Evolutionary conservation across 2,329 filamentous ascomycete genomes (phyloP).

Genomic region (Ophiocordyceps camponoti-saundersi): DNA sequence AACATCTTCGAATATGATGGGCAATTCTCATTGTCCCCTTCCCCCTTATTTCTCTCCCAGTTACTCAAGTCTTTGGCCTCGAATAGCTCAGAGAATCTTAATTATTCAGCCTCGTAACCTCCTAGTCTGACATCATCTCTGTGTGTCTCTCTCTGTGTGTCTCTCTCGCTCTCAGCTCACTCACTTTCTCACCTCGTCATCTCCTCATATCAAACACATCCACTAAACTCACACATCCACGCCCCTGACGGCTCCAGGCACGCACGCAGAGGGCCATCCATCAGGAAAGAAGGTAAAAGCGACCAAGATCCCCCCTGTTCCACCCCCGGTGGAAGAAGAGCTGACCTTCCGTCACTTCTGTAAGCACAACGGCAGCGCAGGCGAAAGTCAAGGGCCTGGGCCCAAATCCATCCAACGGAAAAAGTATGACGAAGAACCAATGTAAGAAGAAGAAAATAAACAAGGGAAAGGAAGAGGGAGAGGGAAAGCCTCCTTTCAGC

Average conservation of each 20-base stretch:
- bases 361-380: neutral
- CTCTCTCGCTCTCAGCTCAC: too few relatives aligned
- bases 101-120: neutral
- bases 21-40: neutral
- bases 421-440: neutral
- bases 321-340: neutral
- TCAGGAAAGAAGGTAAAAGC: neutral
- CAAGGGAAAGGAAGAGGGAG: neutral
- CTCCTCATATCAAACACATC: neutral
- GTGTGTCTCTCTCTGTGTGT: too few relatives aligned
- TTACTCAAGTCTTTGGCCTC: too few relatives aligned
- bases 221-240: neutral
- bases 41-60: too few relatives aligned
- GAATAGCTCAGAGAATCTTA: neutral
- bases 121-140: neutral
- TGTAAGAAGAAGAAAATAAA: neutral
- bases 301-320: neutral
- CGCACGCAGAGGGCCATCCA: neutral
- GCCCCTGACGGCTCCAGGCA: neutral
- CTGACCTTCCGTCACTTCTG: neutral
- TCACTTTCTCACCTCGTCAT: neutral
- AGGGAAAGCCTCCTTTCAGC: neutral
- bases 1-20: neutral
- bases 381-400: neutral
- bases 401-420: neutral